A percentile compares a stretch with the other conserved stretches of the same genome.
phyloP scores from a whole-genome alignment of 345 rosid species.

The Pugionium cornutum region DNA sequence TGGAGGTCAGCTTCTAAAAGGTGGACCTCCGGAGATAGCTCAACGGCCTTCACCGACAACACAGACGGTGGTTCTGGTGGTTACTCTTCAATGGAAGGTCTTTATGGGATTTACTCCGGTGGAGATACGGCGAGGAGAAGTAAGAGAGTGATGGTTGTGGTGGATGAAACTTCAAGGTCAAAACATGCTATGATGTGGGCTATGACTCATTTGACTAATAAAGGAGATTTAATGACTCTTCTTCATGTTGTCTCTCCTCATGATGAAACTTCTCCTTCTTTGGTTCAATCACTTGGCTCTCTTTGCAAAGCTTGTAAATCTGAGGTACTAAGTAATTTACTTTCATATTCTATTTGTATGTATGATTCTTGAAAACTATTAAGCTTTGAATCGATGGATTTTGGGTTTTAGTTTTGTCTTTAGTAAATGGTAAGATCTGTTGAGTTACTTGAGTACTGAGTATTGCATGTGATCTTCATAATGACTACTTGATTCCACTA shows the following conservation, averaged over 20 bases:
- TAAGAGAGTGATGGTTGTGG: constrained; percentile 92
- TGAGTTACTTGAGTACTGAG: constrained; percentile 54
- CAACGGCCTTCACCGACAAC: constrained; percentile 32
- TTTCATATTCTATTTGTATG: background rate
- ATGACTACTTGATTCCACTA: constrained; percentile 31
- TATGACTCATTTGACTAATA: constrained; percentile 74
- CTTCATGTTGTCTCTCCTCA: constrained; percentile 56
- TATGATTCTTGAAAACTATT: background rate
- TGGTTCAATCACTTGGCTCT: constrained; percentile 76
- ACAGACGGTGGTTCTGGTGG: constrained; percentile 25
- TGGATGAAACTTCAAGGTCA: constrained; percentile 68
- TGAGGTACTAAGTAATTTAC: constrained; percentile 55
- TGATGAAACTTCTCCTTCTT: constrained; percentile 43
- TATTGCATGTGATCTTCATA: constrained; percentile 33
- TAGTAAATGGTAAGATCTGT: background rate
- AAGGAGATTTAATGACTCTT: constrained; percentile 82
- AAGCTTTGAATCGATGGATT: background rate
- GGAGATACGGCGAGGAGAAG: constrained; percentile 49
- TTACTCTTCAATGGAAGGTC: constrained; percentile 59
- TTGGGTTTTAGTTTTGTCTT: constrained; percentile 8
- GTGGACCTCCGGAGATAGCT: constrained; percentile 50
- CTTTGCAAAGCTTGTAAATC: constrained; percentile 91
- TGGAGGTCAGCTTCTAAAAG: constrained; percentile 60
- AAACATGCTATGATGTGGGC: constrained; percentile 99
- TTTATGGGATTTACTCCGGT: constrained; percentile 35